Evolutionary conservation across 495 filamentous ascomycete genomes (phyloP).

Genomic region (Bacidia gigantensis): DNA sequence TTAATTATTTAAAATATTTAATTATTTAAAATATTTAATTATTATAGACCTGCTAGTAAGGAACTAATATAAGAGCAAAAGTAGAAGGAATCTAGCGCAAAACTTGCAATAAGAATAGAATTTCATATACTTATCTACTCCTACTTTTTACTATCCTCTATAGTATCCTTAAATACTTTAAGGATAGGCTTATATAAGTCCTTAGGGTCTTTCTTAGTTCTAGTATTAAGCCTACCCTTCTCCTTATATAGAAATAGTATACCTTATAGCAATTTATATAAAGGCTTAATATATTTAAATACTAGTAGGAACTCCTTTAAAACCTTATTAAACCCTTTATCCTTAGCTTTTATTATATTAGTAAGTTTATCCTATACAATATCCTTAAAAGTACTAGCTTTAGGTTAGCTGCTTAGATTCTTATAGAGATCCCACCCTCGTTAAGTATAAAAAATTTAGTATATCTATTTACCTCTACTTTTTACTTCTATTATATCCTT

Average conservation of each 20-base stretch:
- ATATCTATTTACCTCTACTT: too few relatives aligned
- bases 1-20: constrained; percentile 1
- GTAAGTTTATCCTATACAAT: too few relatives aligned
- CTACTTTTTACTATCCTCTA: too few relatives aligned
- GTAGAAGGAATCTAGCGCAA: neutral
- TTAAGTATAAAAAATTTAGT: too few relatives aligned
- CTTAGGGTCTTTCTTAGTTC: neutral
- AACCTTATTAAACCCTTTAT: too few relatives aligned
- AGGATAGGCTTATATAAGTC: neutral
- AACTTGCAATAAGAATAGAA: neutral
- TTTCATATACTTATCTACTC: neutral
- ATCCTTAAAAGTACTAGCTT: too few relatives aligned
- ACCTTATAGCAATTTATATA: neutral
- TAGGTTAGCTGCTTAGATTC: too few relatives aligned
- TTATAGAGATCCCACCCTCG: too few relatives aligned
- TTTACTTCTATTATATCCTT: too few relatives aligned
- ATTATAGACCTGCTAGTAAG: neutral
- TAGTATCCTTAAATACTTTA: neutral
- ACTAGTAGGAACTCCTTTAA: too few relatives aligned
- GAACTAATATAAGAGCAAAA: neutral
- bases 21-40: constrained; percentile 3
- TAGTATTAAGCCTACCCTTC: neutral
- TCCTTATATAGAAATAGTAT: neutral
- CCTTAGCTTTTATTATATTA: too few relatives aligned
- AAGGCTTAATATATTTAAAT: too few relatives aligned